Evolutionary conservation across 192 early-diverging fungal genomes (phyloP).

Genomic region (Coemansia sp.): DNA sequence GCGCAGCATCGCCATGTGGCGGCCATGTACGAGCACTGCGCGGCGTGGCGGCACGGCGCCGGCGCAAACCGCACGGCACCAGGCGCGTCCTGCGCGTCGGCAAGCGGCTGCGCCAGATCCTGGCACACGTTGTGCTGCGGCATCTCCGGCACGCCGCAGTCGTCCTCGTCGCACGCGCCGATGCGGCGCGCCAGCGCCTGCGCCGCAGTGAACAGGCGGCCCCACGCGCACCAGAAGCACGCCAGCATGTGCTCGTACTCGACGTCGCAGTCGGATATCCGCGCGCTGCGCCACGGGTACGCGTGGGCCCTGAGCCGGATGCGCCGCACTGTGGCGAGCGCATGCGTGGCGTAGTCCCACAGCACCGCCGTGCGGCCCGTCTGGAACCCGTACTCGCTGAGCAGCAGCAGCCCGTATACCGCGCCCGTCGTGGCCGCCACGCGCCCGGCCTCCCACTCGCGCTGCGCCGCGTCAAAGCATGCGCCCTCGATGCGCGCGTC

Average conservation of each 20-base stretch:
- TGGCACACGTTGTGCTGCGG: conserved; percentile 46
- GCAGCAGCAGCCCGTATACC: conserved; percentile 29
- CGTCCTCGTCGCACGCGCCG: neutral
- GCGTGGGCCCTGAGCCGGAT: conserved; percentile 18
- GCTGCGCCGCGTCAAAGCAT: conserved; percentile 33
- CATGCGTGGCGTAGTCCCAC: conserved; percentile 34
- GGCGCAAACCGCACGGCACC: conserved; percentile 15
- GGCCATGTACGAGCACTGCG: conserved; percentile 18
- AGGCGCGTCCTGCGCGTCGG: neutral
- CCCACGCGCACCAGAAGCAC: conserved; percentile 44
- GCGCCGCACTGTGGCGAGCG: conserved; percentile 13
- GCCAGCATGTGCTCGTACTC: conserved; percentile 45
- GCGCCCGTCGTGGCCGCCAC: conserved; percentile 22
- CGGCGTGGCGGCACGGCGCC: neutral
- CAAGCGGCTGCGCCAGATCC: conserved; percentile 25
- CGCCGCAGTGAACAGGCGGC: conserved; percentile 21
- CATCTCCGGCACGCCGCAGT: conserved; percentile 12
- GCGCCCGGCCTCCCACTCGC: conserved; percentile 25
- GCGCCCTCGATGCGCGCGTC: conserved; percentile 10
- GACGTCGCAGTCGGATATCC: conserved; percentile 25
- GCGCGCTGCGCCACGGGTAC: conserved; percentile 38
- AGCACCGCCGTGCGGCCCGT: conserved; percentile 22
- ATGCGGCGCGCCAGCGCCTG: conserved; percentile 21
- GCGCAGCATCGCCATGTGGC: conserved; percentile 23
- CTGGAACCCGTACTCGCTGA: conserved; percentile 51